Evolutionary conservation across 257 asterid genomes (phyloP), one percentile per base, ranked within the genome.

Genomic region (Rhazya stricta): DNA sequence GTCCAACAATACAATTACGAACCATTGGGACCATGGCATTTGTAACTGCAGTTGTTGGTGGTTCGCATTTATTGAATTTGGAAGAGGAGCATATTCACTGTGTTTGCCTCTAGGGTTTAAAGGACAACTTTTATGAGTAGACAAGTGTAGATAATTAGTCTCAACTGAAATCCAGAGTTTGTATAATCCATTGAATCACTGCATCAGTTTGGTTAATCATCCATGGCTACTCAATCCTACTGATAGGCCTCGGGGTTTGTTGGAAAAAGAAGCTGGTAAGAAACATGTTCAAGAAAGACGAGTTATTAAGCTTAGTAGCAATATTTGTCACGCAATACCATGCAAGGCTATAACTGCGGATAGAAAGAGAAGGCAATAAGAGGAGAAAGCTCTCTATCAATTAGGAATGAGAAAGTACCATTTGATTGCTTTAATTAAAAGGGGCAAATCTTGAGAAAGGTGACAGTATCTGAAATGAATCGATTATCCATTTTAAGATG

Each of bases 31-130:
- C 81, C 81, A n/a, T 78, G 5, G 27, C 75, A 65, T 29, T 21
- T 11, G 60, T 41, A 67, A 72, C 50, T 54, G 65, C 71, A 66
- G 39, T 48, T 78, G 81, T 67, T 67, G 71, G 78, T 78, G 70
- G 81, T 56, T 78, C 56, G 46, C 81, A 72, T 71, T 77, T 29
- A 46, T 58, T 61, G 23, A 25, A 21, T 25, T 41, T 56, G 27
- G 72, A 56, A 57, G 41, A 34, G 62, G 45, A 13, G 39, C 42
- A 62, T 46, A 63, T 74, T 74, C 34, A 63, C 73, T 15, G 30
- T 34, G 51, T 29, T 48, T 30, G 37, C 13, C n/a, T 65, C 48
- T 36, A 36, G 6, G 43, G 51, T 30, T 48, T 74, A 51, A 63
- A 18, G 34, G n/a, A 36, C 32, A 60, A 50, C n/a, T n/a, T 70